Evolutionary conservation across 164 flowering plant species (phyloP), one percentile per base, ranked within the genome.

Genomic region (Brasenia schreberi): DNA sequence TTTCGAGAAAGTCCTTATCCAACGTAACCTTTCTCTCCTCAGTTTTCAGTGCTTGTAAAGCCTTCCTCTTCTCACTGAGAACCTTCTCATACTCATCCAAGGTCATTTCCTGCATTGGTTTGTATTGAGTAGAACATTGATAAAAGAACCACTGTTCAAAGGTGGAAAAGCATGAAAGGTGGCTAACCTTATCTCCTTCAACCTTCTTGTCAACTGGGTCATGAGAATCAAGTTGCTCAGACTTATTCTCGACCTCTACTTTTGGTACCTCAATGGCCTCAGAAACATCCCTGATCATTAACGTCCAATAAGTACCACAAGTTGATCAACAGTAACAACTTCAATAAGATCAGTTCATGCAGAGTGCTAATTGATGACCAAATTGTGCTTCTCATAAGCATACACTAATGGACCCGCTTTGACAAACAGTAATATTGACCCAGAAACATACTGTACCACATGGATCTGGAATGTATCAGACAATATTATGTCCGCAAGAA

Each of bases 1-100:
- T 77, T 5, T 56, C n/a, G 66, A 72, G 76, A 62, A 79, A 70
- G 53, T 77, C 82, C 63, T 74, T 74, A 43, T 77, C 82, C 59
- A 69, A 19, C 7, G 61, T 62, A 33, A 79, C 80, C 65, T 68
- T 79, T 56, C 80, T 69, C 65, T 72, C 80, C 64, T 67, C 77
- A 17, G 49, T 18, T 65, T 77, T 76, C 42, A 69, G 23, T 11
- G 66, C 66, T 66, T 72, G 72, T 63, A 79, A 63, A 19, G 76
- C 71, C 71, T 77, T 74, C 73, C 70, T 70, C 67, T 79, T 79
- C 58, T 79, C 78, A 66, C 43, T 60, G 18, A 62, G 68, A 7
- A 68, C 19, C 62, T 77, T 77, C 70, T 77, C 75, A 19, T 77
- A 79, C 63, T 77, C 76, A 33, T 66, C 73, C 43, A 77, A 75